These are phyloP conservation scores for Fusarium buharicum DNA, from an alignment of 2,329 filamentous ascomycete genomes.

Conservation along the genomic window DNA sequence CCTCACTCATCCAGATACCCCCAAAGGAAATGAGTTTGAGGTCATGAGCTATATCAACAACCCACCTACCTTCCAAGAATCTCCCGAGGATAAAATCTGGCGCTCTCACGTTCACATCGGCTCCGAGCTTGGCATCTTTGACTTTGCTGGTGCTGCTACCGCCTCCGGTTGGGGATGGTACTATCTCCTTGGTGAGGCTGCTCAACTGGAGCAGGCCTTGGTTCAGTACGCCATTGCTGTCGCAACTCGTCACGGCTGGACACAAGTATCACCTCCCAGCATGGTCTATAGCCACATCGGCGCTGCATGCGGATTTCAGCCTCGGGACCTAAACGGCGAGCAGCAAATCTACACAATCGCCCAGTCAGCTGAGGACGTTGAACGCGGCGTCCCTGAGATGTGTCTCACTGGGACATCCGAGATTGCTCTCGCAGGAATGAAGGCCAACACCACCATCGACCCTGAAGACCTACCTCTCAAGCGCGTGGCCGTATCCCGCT, in stretches of 20 bases:
- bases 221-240: conserved; percentile 84
- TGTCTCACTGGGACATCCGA: conserved; percentile 90
- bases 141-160: conserved; percentile 84
- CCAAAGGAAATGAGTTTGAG: conserved; percentile 71
- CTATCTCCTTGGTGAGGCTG: conserved; percentile 90
- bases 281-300: conserved; percentile 94
- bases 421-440: conserved; percentile 92
- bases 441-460: conserved; percentile 76
- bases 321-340: conserved; percentile 88
- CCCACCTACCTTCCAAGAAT: conserved; percentile 59
- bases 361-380: conserved; percentile 70
- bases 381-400: conserved; percentile 72
- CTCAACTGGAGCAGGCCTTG: conserved; percentile 93
- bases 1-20: conserved; percentile 80
- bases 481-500: conserved; percentile 85
- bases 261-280: conserved; percentile 82
- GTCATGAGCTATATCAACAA: conserved; percentile 84
- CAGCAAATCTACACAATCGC: conserved; percentile 89
- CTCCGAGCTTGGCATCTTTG: conserved; percentile 84
- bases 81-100: conserved; percentile 57
- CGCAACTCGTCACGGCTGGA: conserved; percentile 80
- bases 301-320: conserved; percentile 91
- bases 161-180: conserved; percentile 98
- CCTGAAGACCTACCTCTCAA: conserved; percentile 77
- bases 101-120: conserved; percentile 89